phyloP scores from a whole-genome alignment of 805 yeast genomes.

The Candida patagonica region DNA sequence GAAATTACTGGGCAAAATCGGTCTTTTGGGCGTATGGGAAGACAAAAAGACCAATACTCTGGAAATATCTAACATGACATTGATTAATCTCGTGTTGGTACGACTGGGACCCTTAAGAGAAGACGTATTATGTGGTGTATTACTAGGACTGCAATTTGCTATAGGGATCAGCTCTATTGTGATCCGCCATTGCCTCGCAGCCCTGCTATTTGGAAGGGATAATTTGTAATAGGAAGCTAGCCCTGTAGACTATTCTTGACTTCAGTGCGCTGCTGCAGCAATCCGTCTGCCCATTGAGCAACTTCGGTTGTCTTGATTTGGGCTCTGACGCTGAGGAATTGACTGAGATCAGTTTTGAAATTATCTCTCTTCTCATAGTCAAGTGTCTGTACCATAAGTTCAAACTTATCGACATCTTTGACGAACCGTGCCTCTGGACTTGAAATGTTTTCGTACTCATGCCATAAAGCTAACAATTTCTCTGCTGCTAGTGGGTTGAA shows the following conservation, averaged over 20 bases:
- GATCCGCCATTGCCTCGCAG: constrained; percentile 76
- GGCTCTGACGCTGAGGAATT: constrained; percentile 55
- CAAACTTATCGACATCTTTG: constrained; percentile 89
- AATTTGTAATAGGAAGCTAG: constrained; percentile 37
- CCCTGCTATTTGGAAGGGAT: constrained; percentile 81
- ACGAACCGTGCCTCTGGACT: constrained; percentile 80
- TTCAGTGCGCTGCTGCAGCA: constrained; percentile 37
- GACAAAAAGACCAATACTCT: constrained; percentile 22
- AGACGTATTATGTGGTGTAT: constrained; percentile 54
- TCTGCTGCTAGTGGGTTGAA: constrained; percentile 53
- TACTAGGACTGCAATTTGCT: constrained; percentile 53
- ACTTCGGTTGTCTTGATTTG: constrained; percentile 67
- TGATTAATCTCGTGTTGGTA: constrained; percentile 74
- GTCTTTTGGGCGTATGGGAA: constrained; percentile 39
- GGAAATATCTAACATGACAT: constrained; percentile 70
- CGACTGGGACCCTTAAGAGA: constrained; percentile 89
- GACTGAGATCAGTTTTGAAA: constrained; percentile 49
- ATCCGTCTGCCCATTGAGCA: constrained; percentile 54
- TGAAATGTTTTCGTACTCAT: constrained; percentile 80
- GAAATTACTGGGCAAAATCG: constrained; percentile 37
- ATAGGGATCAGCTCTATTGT: constrained; percentile 59
- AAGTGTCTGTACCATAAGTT: constrained; percentile 45
- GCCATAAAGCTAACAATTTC: constrained; percentile 66
- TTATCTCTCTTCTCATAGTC: constrained; percentile 66
- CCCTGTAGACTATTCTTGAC: constrained; percentile 15